Evolutionary conservation across 2,329 filamentous ascomycete species (phyloP).

Genomic region (Penicillium italicum): DNA sequence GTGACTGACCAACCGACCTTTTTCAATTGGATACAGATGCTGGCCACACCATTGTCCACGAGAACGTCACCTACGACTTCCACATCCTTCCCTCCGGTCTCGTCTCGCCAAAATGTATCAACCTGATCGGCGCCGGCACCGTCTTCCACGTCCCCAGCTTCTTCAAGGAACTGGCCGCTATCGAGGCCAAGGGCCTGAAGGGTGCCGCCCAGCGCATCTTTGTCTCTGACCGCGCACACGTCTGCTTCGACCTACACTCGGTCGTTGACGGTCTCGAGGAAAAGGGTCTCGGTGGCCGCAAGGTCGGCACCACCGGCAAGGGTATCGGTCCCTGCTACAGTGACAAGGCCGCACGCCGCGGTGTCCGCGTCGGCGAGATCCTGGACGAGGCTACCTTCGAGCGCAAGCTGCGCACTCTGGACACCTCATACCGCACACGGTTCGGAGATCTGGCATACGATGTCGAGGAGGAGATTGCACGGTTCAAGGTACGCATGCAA

Average conservation of each 20-base stretch:
- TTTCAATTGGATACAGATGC: constrained; percentile 31
- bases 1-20: constrained; percentile 10
- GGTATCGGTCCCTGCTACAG: constrained; percentile 59
- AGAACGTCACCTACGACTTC: constrained; percentile 48
- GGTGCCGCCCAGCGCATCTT: constrained; percentile 43
- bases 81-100: constrained; percentile 48
- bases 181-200: constrained; percentile 44
- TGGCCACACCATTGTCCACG: constrained; percentile 48
- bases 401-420: constrained; percentile 51
- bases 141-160: constrained; percentile 49
- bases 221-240: constrained; percentile 47
- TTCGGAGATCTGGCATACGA: constrained; percentile 60
- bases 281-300: constrained; percentile 42
- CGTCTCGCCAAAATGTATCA: constrained; percentile 44
- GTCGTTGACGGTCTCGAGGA: constrained; percentile 48
- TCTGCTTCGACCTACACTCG: constrained; percentile 45
- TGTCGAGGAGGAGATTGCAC: constrained; percentile 56
- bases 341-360: constrained; percentile 59
- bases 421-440: constrained; percentile 52
- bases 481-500: constrained; percentile 49
- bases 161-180: constrained; percentile 46
- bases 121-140: constrained; percentile 47
- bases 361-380: constrained; percentile 57
- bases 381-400: constrained; percentile 56
- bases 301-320: constrained; percentile 50